phyloP scores from a whole-genome alignment of 148 eudicot species.

The Oxyria digyna region DNA sequence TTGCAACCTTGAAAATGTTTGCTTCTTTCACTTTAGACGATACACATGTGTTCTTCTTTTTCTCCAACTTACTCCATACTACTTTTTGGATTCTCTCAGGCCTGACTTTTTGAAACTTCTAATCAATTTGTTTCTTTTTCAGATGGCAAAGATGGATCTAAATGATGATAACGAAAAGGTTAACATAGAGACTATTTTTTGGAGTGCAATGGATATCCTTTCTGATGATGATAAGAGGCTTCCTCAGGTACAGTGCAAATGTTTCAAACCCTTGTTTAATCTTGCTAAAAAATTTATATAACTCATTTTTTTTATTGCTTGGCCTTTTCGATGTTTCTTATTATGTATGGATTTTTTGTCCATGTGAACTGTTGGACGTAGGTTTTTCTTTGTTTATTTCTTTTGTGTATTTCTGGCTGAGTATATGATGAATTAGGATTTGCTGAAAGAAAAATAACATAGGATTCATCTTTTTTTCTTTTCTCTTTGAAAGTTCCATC shows the following conservation, averaged over 20 bases:
- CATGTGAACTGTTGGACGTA: not conserved
- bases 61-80: not conserved
- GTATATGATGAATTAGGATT: not conserved
- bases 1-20: not conserved
- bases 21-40: not conserved
- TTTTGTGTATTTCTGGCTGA: not conserved
- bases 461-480: not conserved
- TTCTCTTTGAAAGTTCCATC: not conserved
- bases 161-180: conserved; percentile 87
- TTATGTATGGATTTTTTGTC: not conserved
- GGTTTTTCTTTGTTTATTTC: not conserved
- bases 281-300: not conserved
- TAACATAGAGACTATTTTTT: conserved; percentile 71
- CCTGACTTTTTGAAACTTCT: not conserved
- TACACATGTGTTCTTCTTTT: not conserved
- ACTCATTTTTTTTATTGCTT: not conserved
- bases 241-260: conserved; percentile 55
- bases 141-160: conserved; percentile 99
- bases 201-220: conserved; percentile 99
- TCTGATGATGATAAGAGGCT: conserved; percentile 97
- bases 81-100: not conserved
- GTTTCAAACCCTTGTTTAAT: not conserved
- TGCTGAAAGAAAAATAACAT: not conserved
- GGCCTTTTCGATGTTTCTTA: not conserved
- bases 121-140: conserved; percentile 6